Evolutionary conservation across 106 monocot species (phyloP), one percentile per base, ranked within the genome.

Genomic region (Chionographis japonica): DNA sequence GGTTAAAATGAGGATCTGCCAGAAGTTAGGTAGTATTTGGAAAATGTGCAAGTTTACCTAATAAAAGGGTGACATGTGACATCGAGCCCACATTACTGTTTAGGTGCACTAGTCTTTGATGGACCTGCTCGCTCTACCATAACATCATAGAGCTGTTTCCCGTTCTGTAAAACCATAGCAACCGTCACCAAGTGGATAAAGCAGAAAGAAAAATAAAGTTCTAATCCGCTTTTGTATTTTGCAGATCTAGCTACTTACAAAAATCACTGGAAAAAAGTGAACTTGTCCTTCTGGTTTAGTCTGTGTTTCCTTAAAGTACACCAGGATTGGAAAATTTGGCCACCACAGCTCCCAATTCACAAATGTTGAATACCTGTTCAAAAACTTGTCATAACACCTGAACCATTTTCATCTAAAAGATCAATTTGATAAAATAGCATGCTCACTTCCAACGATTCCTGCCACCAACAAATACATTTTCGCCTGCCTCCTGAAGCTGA

Each of bases 281-380:
- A 90, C 75, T 83, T 98, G 92, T 61, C 97, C 92, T 79, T 92
- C 92, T 27, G 92, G 92, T 69, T 85, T 92, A 17, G 97, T 92
- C 58, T 98, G 97, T 3, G 85, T 90, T 77, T 98, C 97, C 68
- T 98, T 98, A 65, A 98, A 98, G 75, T 98, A 98, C 37, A 98
- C 92, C 67, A 98, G 54, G 60, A 98, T 68, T 69, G 97, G 92
- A 69, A 98, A 90, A 35, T 81, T 86, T 35, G 97, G 92, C 97
- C 97, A 98, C 92, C 97, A 92, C 19, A 98, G 76, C 80, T 98
- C 97, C 97, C 97, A 98, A 56, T 98, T 98, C 57, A 92, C 80
- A 75, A 98, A 98, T 66, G 85, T 82, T 52, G 97, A 92, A 54
- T 98, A 98, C 75, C 97, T 98, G 46, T 42, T 11, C 2, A 38